phyloP scores from a whole-genome alignment of 352 stramenopile species.

The Globisporangium nagaii region DNA sequence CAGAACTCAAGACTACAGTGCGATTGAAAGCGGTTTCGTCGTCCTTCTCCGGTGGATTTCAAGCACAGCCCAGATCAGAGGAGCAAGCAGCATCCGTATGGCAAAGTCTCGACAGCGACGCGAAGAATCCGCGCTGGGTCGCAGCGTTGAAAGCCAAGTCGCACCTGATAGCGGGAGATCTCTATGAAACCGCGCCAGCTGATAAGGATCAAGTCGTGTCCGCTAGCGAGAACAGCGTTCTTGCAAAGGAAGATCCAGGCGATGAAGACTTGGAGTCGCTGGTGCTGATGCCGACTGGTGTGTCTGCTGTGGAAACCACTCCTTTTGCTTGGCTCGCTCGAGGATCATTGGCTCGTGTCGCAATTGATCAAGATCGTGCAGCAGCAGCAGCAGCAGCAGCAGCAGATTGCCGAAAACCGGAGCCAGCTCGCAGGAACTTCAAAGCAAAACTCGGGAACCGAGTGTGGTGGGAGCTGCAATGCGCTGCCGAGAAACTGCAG shows the following conservation, averaged over 20 bases:
- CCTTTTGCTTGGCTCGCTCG: too few relatives aligned
- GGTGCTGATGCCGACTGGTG: too few relatives aligned
- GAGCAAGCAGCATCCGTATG: background rate
- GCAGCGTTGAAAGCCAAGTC: too few relatives aligned
- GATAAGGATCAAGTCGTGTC: background rate
- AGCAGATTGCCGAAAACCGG: background rate
- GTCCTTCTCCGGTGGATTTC: background rate
- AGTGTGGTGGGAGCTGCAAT: slow-evolving; percentile 69
- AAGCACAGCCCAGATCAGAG: background rate
- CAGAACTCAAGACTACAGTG: background rate
- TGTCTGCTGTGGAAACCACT: too few relatives aligned
- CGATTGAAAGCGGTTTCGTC: background rate
- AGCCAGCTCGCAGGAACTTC: slow-evolving; percentile 18
- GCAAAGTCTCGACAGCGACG: slow-evolving; percentile 10
- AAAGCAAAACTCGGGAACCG: slow-evolving; percentile 45
- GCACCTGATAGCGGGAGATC: too few relatives aligned
- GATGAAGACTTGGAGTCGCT: too few relatives aligned
- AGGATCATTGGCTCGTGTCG: too few relatives aligned
- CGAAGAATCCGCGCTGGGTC: background rate
- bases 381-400: background rate
- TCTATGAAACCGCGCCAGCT: too few relatives aligned
- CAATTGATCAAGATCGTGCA: background rate
- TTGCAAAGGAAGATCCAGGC: background rate
- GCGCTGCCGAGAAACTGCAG: slow-evolving; percentile 30
- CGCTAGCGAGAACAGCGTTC: too few relatives aligned